Base-by-base conservation (phyloP, 345 rosid genomes). In the Hevea brasiliensis region DNA sequence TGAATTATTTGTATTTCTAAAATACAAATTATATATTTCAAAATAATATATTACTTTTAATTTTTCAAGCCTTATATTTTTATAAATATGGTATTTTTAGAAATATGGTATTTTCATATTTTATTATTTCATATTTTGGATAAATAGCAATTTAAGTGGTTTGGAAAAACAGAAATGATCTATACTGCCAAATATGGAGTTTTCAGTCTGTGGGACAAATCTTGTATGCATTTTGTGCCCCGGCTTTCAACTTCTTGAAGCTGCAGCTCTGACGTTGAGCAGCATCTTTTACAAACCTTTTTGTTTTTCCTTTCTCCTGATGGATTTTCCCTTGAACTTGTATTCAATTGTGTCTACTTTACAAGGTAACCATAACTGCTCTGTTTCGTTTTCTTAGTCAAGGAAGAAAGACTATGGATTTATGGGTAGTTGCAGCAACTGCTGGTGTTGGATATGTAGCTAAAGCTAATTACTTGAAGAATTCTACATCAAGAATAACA, bases 351-450 rank as follows among this genome's bases (percentile, higher is more conserved):
- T n/a, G n/a, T n/a, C n/a, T n/a, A n/a, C n/a, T n/a, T n/a, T n/a
- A n/a, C n/a, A n/a, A n/a, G n/a, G n/a, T n/a, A n/a, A n/a, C n/a
- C n/a, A n/a, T n/a, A n/a, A n/a, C n/a, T n/a, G n/a, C 29, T 56
- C 1, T 8, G 29, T 15, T 47, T 66, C 24, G n/a, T 62, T 48
- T 66, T 66, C 17, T 18, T 45, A 12, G 41, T 47, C 45, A 7
- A 53, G 37, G 40, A 69, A 41, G 71, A 57, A 63, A 61, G 51
- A 40, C 27, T 18, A 84, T 84, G 85, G 87, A 81, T 54, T 66
- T 75, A 48, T 84, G 85, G 87, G 65, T 77, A 14, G 80, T 82
- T n/a, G 87, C 84, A 66, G 87, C 83, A 48, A 79, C 84, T 67
- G 74, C 84, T 37, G 87, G 83, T 2, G 82, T 80, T 0, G 75